These are phyloP conservation scores for Tanacetum coccineum DNA, from an alignment of 129 eudicot species.

Conservation along the genomic window DNA sequence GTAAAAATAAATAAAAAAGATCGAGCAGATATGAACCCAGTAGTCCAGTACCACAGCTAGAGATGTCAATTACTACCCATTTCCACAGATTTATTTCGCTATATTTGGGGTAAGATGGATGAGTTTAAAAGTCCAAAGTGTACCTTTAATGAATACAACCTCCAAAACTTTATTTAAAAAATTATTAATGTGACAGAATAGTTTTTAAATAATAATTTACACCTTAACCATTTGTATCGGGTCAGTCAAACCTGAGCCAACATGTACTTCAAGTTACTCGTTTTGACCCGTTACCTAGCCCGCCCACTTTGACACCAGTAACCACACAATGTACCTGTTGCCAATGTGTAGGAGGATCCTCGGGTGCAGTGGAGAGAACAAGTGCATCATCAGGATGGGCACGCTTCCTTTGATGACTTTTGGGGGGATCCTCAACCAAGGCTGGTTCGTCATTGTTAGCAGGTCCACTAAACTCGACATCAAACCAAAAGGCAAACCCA, in stretches of 20 bases:
- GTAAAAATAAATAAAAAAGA: background rate
- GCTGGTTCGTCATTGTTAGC: conserved; percentile 26
- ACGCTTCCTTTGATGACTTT: conserved; percentile 63
- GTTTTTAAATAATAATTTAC: too few relatives aligned
- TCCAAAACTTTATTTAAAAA: too few relatives aligned
- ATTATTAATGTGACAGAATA: too few relatives aligned
- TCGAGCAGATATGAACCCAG: background rate
- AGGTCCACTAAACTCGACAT: conserved; percentile 74
- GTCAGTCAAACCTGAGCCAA: background rate
- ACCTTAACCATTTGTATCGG: background rate
- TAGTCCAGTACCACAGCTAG: too few relatives aligned
- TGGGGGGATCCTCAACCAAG: conserved; percentile 30
- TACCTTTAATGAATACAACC: too few relatives aligned
- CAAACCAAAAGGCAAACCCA: conserved; percentile 99
- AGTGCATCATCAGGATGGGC: conserved; percentile 72
- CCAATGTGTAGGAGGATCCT: conserved; percentile 99
- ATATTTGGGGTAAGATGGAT: too few relatives aligned
- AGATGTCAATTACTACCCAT: too few relatives aligned
- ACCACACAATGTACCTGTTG: conserved; percentile 59
- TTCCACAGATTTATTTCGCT: too few relatives aligned
- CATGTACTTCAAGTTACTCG: background rate
- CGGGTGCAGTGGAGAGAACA: conserved; percentile 97
- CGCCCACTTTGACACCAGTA: background rate
- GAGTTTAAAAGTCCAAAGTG: too few relatives aligned
- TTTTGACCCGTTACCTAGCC: background rate